A percentile compares a stretch with the other conserved stretches of the same genome.
These are phyloP conservation scores for Eutrema yunnanense DNA, from an alignment of 345 rosid genomes.

Conservation along the genomic window DNA sequence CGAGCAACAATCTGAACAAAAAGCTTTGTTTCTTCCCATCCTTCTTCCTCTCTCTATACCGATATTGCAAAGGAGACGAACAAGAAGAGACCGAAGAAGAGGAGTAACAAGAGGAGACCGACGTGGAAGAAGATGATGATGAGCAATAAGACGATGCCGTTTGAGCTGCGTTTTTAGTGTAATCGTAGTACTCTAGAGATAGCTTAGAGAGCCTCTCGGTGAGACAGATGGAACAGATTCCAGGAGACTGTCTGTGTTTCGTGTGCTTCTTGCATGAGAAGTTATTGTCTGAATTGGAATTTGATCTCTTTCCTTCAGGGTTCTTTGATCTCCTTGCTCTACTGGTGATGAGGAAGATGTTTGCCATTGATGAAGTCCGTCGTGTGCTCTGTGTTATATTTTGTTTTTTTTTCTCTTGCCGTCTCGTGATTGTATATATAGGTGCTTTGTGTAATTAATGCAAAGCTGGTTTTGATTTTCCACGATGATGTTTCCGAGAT, in stretches of 20 bases:
- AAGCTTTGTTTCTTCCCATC: conserved; percentile 24
- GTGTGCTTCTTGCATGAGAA: conserved; percentile 33
- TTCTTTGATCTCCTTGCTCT: conserved; percentile 10
- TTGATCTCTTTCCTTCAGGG: conserved; percentile 13
- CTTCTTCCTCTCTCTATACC: conserved; percentile 19
- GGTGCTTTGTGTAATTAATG: conserved; percentile 12
- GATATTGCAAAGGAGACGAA: conserved; percentile 28
- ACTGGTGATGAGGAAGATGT: conserved; percentile 12
- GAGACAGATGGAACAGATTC: conserved; percentile 31
- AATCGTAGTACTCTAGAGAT: conserved; percentile 14
- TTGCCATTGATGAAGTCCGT: conserved; percentile 27
- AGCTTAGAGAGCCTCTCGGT: conserved; percentile 23
- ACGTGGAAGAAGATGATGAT: conserved; percentile 17
- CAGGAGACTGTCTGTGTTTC: conserved; percentile 31
- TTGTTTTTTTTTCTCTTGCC: neutral
- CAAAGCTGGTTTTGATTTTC: conserved; percentile 17
- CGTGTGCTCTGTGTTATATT: neutral
- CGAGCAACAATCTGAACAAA: conserved; percentile 26
- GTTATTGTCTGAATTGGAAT: conserved; percentile 15
- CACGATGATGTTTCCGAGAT: conserved; percentile 21
- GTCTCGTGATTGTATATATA: conserved; percentile 25
- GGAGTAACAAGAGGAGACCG: conserved; percentile 22
- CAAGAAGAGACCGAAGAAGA: conserved; percentile 29
- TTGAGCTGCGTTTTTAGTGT: conserved; percentile 13
- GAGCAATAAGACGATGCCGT: conserved; percentile 7